A percentile compares a stretch with the other conserved stretches of the same genome.
Evolutionary conservation across 2,329 filamentous ascomycete species (phyloP).

Genomic region (Fusarium succisae): DNA sequence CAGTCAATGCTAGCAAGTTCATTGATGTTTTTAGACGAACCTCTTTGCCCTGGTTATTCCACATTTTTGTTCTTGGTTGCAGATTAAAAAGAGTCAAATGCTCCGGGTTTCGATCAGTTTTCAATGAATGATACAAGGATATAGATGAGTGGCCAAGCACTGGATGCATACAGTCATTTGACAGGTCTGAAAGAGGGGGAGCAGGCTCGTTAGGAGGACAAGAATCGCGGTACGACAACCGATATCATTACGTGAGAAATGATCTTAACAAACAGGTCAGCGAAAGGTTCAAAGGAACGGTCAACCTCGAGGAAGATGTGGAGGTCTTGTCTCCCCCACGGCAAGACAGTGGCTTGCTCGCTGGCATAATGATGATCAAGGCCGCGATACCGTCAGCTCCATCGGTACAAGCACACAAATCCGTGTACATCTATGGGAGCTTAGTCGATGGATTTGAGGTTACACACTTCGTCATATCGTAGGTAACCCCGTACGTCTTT

Average conservation of each 20-base stretch:
- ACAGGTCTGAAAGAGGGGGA: slow-evolving; percentile 4
- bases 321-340: slow-evolving; percentile 9
- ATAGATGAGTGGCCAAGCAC: not conserved
- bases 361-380: slow-evolving; percentile 8
- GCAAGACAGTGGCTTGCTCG: slow-evolving; percentile 34
- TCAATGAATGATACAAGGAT: slow-evolving; percentile 1
- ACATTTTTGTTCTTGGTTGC: slow-evolving; percentile 25
- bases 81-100: not conserved
- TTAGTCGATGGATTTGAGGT: slow-evolving; percentile 22
- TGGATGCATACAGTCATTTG: not conserved
- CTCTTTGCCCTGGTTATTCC: slow-evolving; percentile 40
- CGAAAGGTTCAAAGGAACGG: not conserved
- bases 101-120: not conserved
- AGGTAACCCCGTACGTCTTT: not conserved
- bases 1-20: slow-evolving; percentile 1
- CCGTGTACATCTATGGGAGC: slow-evolving; percentile 23
- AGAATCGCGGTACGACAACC: slow-evolving; percentile 10
- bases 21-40: slow-evolving; percentile 19
- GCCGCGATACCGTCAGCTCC: slow-evolving; percentile 24
- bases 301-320: not conserved
- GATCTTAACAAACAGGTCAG: slow-evolving; percentile 16
- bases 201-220: slow-evolving; percentile 21
- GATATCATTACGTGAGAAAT: slow-evolving; percentile 34
- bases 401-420: slow-evolving; percentile 3
- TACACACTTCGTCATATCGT: slow-evolving; percentile 28